Base-by-base conservation (phyloP, 306 rosid genomes). In the Sindora glabra region DNA sequence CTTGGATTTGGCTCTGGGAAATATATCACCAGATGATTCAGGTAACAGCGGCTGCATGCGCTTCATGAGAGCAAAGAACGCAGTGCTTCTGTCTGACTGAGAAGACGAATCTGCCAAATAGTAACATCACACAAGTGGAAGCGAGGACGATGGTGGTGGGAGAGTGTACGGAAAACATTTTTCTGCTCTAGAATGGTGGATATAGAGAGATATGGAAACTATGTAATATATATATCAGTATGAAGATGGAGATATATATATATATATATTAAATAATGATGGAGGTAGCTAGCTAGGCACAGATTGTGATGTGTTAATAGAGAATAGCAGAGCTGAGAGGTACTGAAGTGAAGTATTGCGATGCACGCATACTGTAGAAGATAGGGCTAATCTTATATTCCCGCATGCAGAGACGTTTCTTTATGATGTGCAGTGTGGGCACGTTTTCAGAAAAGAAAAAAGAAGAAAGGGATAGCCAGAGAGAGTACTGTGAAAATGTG, bases 351-450 rank as follows among this genome's bases (percentile, higher is more conserved):
- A 62, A 77, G 64, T 39, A 70, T 67, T 76, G 77, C 58, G 69
- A 57, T 55, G 79, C 87, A 86, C 78, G 82, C 87, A 83, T 65
- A 76, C 60, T 69, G 75, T 72, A 23, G 68, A 73, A 64, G n/a
- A n/a, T n/a, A 37, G 71, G 14, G 61, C 51, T 52, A 52, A 69
- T 66, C 69, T 73, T 73, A 77, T 82, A 86, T 80, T 86, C 95
- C 89, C 95, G 95, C 97, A 84, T 90, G 97, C 95, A 72, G 59
- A 72, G 59, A 50, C 50, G 69, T 62, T 76, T 84, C 67, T 59
- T 77, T 83, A 74, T 79, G 68, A 60, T 79, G 84, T 44, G 56
- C 85, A 83, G 84, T 73, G 69, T 0, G 15, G 79, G 91, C 95
- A 89, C 95, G 80, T 74, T 83, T 77, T 77, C 85, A 53, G 59